Base-by-base conservation (phyloP, 176 grass and related monocot genomes). In the Aegilops tauschii region DNA sequence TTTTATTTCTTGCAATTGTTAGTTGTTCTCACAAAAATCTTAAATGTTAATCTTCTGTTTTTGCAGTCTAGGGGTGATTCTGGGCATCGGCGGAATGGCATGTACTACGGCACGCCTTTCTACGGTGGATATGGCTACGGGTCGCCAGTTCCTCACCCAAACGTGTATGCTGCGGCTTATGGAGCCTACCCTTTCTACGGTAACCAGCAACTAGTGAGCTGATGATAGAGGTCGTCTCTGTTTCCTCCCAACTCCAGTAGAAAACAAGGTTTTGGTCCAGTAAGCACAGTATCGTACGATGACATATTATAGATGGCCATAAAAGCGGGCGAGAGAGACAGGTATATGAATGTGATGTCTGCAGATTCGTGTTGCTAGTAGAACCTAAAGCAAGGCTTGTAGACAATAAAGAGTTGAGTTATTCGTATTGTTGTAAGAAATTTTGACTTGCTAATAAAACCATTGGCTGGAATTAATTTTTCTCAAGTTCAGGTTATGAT, bases 201-300 rank as follows among this genome's bases (percentile, higher is more conserved):
- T 40, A 95, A 84, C 79, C 93, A 92, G 87, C 88, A 95, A 71
- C 93, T 90, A 56, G 93, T 95, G 76, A 95, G 86, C 88, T 95
- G 83, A 95, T 69, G 63, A 44, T 82, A 77, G 66, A 87, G 10
- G 14, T 71, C 23, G 36, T 56, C 36, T 81, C 39, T 25, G 76
- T 84, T 88, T 80, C 82, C 85, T 81, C 56, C 17, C 6, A 59
- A 59, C 56, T 21, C 47, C 69, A 12, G 14, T 4, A 63, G 89
- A 85, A 84, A 91, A 77, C 86, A 70, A 88, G 85, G 77, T 91
- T 91, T 88, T 88, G 81, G 81, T 91, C 76, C 69, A 64, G 69
- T 88, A 84, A 91, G 86, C 69, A 82, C 88, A 85, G 62, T 91
- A 91, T 82, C 82, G 30, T 82, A 62, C 34, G 69, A 91, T 85